These are phyloP conservation scores for Cladosporium colombiae DNA, from an alignment of 2,329 filamentous ascomycete genomes.

Conservation along the genomic window DNA sequence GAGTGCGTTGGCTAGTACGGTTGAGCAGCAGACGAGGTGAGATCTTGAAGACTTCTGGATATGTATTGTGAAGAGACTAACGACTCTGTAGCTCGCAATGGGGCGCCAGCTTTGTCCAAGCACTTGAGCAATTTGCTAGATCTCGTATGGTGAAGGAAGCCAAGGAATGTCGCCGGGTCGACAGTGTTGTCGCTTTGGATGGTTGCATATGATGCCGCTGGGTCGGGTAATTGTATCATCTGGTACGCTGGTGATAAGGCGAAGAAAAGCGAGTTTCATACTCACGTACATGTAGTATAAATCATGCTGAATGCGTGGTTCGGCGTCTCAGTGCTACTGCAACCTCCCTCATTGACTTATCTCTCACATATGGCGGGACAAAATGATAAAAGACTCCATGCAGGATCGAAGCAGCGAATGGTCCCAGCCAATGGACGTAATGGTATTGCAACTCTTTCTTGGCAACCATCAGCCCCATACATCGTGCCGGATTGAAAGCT, in stretches of 20 bases:
- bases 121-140: background rate
- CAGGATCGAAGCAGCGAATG: constrained; percentile 36
- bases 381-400: constrained; percentile 37
- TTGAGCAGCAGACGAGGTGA: constrained; percentile 1
- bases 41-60: background rate
- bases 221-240: too few relatives aligned
- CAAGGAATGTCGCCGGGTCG: background rate
- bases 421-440: constrained; percentile 39
- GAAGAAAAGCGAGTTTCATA: too few relatives aligned
- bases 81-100: background rate
- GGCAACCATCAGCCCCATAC: constrained; percentile 40
- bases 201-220: too few relatives aligned
- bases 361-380: constrained; percentile 26
- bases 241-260: too few relatives aligned
- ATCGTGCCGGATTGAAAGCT: constrained; percentile 40
- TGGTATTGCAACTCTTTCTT: constrained; percentile 37
- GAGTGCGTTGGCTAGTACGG: background rate
- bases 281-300: too few relatives aligned
- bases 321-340: background rate
- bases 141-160: background rate
- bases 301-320: too few relatives aligned
- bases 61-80: background rate
- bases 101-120: background rate
- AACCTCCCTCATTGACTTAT: constrained; percentile 17
- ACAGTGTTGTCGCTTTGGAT: background rate